Evolutionary conservation across 1,284 basidiomycete species (phyloP).

Genomic region (Pseudozyma hubeiensis): DNA sequence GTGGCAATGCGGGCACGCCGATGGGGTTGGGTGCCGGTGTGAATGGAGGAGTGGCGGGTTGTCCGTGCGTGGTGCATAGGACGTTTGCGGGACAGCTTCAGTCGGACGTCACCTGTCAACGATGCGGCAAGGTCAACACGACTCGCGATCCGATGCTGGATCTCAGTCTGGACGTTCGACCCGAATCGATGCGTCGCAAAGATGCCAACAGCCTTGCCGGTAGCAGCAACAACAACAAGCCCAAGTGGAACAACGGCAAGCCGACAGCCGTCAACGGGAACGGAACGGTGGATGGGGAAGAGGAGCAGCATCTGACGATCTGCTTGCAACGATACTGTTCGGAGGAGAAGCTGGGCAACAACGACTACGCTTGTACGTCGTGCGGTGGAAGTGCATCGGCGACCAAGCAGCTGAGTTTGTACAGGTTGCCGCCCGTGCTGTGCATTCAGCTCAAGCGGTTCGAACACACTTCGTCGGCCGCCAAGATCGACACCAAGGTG

Average conservation of each 20-base stretch:
- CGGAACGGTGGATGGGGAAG: conserved; percentile 22
- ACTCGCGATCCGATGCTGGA: conserved; percentile 92
- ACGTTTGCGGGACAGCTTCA: conserved; percentile 89
- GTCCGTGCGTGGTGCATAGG: conserved; percentile 91
- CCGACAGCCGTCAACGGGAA: conserved; percentile 8
- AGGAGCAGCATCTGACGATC: conserved; percentile 55
- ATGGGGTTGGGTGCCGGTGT: conserved; percentile 5
- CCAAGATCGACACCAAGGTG: conserved; percentile 85
- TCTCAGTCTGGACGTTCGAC: conserved; percentile 82
- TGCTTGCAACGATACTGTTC: conserved; percentile 62
- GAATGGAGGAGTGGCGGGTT: conserved; percentile 68
- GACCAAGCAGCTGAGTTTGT: conserved; percentile 82
- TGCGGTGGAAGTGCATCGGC: conserved; percentile 47
- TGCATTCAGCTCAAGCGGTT: conserved; percentile 98
- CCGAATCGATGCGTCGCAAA: conserved; percentile 41
- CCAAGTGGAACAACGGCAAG: conserved; percentile 19
- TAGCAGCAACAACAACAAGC: conserved; percentile 23
- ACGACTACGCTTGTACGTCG: conserved; percentile 72
- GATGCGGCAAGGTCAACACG: conserved; percentile 78
- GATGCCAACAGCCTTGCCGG: conserved; percentile 1
- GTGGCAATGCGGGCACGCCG: conserved; percentile 11
- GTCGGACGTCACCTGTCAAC: conserved; percentile 87
- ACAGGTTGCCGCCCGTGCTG: conserved; percentile 86
- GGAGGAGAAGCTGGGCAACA: conserved; percentile 58
- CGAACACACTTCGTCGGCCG: conserved; percentile 77